A percentile compares a stretch with the other conserved stretches of the same genome.
These are phyloP conservation scores for Eucalyptus grandis DNA, from an alignment of 345 rosid genomes.

Conservation along the genomic window DNA sequence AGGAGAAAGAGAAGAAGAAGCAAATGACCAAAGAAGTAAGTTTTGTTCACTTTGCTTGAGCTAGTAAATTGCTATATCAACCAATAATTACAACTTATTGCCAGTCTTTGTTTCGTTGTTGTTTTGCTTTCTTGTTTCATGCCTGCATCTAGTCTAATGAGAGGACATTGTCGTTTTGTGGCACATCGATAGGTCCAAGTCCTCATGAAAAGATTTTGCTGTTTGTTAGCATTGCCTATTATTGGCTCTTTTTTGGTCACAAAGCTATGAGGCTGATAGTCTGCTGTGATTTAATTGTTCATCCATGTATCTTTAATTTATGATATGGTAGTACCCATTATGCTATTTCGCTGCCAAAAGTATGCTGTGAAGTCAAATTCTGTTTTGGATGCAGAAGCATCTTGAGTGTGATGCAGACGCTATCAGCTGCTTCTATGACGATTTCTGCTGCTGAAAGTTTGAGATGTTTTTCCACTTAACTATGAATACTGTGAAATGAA, in stretches of 20 bases:
- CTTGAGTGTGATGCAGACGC: not conserved
- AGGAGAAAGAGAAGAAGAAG: conserved; percentile 96
- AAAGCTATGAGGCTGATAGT: not conserved
- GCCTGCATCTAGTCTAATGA: not conserved
- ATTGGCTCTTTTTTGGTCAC: not conserved
- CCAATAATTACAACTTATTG: not conserved
- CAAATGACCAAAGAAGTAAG: conserved; percentile 89
- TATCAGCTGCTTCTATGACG: not conserved
- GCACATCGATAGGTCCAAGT: not conserved
- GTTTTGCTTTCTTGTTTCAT: not conserved
- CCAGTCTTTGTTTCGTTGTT: not conserved
- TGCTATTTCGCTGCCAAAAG: not conserved
- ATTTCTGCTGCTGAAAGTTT: not conserved
- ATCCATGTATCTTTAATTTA: not conserved
- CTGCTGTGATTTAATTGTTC: not conserved
- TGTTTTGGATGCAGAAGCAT: not conserved
- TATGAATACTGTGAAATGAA: not conserved
- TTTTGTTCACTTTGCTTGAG: not conserved
- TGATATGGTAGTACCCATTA: not conserved
- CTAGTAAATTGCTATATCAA: not conserved
- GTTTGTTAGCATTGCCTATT: not conserved
- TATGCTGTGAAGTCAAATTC: not conserved
- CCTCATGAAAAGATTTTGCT: not conserved
- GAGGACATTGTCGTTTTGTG: not conserved
- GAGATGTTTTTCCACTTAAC: not conserved